A percentile compares a stretch with the other conserved stretches of the same genome.
Evolutionary conservation across 2,329 filamentous ascomycete species (phyloP).

Genomic region (Fusarium mexicanum): DNA sequence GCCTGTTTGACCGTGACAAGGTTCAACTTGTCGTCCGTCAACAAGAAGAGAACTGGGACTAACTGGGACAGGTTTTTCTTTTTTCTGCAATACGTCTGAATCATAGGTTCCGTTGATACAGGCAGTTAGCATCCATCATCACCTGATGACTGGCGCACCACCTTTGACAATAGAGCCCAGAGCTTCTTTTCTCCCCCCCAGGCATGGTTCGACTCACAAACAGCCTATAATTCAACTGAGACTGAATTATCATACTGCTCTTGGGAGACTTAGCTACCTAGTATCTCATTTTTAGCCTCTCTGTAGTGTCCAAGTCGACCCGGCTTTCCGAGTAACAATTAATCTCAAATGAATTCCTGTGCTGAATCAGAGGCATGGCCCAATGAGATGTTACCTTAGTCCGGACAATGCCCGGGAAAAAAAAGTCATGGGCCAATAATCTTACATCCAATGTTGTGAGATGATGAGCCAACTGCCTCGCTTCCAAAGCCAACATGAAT

Average conservation of each 20-base stretch:
- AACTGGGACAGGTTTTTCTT: background rate
- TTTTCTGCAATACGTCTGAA: background rate
- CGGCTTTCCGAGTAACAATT: background rate
- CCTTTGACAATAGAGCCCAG: background rate
- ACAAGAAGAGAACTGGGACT: background rate
- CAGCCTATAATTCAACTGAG: background rate
- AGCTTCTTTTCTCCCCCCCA: background rate
- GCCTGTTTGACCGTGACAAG: background rate
- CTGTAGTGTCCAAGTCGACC: background rate
- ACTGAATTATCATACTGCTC: background rate
- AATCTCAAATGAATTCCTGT: slow-evolving; percentile 12
- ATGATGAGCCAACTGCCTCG: background rate
- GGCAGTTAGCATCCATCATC: background rate
- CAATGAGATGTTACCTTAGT: background rate
- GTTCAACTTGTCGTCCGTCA: background rate
- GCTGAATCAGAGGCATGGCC: background rate
- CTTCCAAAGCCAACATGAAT: background rate
- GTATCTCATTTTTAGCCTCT: background rate
- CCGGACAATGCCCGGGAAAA: background rate
- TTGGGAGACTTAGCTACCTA: background rate
- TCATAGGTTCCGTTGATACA: background rate
- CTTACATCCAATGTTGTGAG: slow-evolving; percentile 21
- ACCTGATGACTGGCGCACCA: background rate
- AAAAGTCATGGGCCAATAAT: slow-evolving; percentile 19
- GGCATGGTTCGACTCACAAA: background rate